Conservation (phyloP, 1,284 basidiomycete species). For the Irpex sp. region DNA sequence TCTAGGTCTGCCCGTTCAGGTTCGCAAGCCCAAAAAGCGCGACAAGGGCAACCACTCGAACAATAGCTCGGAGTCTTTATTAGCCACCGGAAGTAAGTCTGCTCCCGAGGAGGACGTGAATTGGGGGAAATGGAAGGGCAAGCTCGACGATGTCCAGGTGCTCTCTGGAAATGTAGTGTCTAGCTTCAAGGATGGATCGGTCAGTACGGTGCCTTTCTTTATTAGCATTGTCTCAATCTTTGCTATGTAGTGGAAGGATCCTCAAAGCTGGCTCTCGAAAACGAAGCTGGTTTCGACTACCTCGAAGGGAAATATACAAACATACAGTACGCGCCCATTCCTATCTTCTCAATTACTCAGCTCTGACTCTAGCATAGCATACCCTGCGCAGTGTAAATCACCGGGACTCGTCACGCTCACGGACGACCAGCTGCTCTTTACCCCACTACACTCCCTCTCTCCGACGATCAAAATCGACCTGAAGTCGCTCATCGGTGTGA, state of each 20-base stretch:
- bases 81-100: neutral
- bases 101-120: constrained; percentile 24
- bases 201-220: neutral
- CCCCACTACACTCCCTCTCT: constrained; percentile 43
- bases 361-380: constrained; percentile 37
- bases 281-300: constrained; percentile 13
- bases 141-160: constrained; percentile 41
- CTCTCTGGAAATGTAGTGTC: constrained; percentile 40
- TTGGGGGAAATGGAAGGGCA: constrained; percentile 55
- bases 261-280: constrained; percentile 20
- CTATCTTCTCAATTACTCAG: constrained; percentile 5
- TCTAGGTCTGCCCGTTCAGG: constrained; percentile 38
- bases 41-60: neutral
- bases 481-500: constrained; percentile 47
- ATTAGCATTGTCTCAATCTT: neutral
- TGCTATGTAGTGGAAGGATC: constrained; percentile 23
- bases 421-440: constrained; percentile 46
- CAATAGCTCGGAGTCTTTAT: neutral
- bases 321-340: constrained; percentile 34
- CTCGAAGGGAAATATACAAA: constrained; percentile 24
- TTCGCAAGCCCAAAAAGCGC: constrained; percentile 16
- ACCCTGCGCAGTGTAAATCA: constrained; percentile 51
- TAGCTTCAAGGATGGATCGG: constrained; percentile 29
- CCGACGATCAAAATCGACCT: constrained; percentile 46
- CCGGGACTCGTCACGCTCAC: constrained; percentile 61